Percentiles rank a stretch among this genome's conserved stretches.
Evolutionary conservation across 106 monocot genomes (phyloP).

Genomic region (Platanthera zijinensis): DNA sequence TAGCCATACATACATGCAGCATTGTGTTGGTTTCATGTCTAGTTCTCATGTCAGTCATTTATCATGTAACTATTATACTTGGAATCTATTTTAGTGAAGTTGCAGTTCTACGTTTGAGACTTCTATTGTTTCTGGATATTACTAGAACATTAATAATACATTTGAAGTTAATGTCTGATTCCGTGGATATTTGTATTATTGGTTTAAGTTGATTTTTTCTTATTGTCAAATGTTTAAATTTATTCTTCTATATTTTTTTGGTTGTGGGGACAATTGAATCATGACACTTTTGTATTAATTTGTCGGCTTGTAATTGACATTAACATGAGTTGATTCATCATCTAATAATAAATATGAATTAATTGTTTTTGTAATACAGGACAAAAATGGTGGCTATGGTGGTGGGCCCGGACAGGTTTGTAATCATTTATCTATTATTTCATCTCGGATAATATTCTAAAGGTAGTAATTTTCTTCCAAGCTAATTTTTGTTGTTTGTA

Average conservation of each 20-base stretch:
- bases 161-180: background rate
- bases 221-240: background rate
- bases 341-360: background rate
- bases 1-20: too few relatives aligned
- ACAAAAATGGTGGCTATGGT: conserved; percentile 80
- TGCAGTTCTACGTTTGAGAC: background rate
- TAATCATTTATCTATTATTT: background rate
- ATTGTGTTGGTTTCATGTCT: too few relatives aligned
- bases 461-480: background rate
- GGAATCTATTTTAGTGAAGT: background rate
- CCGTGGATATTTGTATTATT: background rate
- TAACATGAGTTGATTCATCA: background rate
- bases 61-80: background rate
- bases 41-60: background rate
- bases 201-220: background rate
- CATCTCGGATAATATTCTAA: background rate
- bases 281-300: background rate
- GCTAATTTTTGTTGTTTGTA: background rate
- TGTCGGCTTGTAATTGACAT: background rate
- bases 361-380: conserved; percentile 31
- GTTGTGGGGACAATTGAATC: background rate
- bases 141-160: background rate
- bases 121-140: background rate
- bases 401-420: conserved; percentile 85
- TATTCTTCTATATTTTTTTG: background rate